Evolutionary conservation across 2,329 filamentous ascomycete species (phyloP).

Genomic region (Colletotrichum aenigma): DNA sequence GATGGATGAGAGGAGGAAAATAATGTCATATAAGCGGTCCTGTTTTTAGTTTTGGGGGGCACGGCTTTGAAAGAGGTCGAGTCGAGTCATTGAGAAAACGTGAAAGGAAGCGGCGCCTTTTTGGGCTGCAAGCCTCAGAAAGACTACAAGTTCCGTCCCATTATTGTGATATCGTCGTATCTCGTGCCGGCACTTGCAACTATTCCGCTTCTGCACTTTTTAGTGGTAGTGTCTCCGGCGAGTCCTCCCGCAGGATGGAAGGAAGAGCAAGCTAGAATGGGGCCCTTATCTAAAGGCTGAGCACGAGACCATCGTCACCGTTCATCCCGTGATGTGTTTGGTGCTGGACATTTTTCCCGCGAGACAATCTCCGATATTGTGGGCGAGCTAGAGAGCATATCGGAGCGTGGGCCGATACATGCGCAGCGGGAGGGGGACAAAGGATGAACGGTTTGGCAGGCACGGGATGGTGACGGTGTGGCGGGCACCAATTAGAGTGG

Average conservation of each 20-base stretch:
- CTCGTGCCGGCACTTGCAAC: neutral
- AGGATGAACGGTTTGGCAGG: neutral
- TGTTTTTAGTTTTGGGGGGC: neutral
- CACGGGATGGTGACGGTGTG: neutral
- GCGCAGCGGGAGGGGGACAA: neutral
- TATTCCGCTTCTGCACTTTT: neutral
- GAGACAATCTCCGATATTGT: neutral
- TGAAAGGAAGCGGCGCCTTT: neutral
- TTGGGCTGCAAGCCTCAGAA: neutral
- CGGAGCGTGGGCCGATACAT: neutral
- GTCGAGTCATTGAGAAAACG: neutral
- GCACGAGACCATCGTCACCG: neutral
- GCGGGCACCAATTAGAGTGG: conserved; percentile 7
- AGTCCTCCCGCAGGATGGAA: neutral
- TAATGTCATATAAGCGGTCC: neutral
- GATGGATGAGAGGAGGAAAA: neutral
- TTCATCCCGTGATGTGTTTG: neutral
- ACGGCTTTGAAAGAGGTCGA: neutral
- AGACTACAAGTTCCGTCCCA: neutral
- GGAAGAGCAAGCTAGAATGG: neutral
- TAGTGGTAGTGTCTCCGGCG: neutral
- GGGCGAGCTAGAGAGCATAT: neutral
- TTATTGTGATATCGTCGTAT: neutral
- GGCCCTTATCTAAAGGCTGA: neutral
- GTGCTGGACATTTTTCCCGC: neutral